Conservation (phyloP, 208 protist species). For the Leishmania martiniquensis region DNA sequence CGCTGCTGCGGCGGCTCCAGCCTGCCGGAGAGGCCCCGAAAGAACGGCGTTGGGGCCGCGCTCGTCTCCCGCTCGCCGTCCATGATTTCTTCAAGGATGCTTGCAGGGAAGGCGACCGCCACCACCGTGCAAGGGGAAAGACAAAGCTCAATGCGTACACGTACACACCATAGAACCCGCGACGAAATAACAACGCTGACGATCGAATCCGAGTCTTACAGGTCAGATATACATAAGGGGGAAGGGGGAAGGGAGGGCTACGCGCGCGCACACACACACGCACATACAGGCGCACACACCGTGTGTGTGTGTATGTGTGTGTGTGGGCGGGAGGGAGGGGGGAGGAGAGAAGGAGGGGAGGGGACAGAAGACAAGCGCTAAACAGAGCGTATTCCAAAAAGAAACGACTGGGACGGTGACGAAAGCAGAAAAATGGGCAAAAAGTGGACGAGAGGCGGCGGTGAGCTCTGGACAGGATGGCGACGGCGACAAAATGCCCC, state of each 20-base stretch:
- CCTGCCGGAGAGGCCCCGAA: slow-evolving; percentile 54
- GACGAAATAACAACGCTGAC: background rate
- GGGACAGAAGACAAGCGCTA: background rate
- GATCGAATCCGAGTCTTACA: background rate
- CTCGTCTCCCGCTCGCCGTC: slow-evolving; percentile 37
- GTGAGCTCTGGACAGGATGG: background rate
- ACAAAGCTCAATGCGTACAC: background rate
- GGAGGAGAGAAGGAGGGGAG: background rate
- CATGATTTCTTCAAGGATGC: background rate
- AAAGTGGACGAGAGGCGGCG: background rate
- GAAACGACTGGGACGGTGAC: background rate
- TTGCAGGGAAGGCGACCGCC: background rate
- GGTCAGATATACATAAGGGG: background rate
- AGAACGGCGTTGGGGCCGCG: slow-evolving; percentile 46
- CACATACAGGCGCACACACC: background rate
- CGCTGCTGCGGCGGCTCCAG: slow-evolving; percentile 37
- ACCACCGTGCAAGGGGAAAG: background rate
- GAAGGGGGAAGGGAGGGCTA: background rate
- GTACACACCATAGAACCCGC: background rate
- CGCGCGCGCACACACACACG: background rate
- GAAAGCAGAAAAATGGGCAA: background rate
- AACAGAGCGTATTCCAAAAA: background rate
- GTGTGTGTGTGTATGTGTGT: background rate
- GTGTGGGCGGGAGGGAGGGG: background rate
- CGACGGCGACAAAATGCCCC: background rate